Evolutionary conservation across 148 eudicot genomes (phyloP).

Genomic region (Rhododendron vialii): DNA sequence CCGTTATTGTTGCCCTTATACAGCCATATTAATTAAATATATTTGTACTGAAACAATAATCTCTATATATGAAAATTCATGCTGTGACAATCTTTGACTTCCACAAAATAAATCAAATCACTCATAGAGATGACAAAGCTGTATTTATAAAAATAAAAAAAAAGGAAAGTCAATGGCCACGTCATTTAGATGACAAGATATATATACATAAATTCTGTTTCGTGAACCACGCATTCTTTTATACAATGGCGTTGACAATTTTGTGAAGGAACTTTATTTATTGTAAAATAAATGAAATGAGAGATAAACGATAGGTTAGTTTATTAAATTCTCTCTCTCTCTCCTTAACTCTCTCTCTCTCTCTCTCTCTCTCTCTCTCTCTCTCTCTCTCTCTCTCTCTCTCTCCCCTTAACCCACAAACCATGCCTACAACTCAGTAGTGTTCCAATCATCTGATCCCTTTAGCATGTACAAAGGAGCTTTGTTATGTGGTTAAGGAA

Average conservation of each 20-base stretch:
- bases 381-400: too few species aligned
- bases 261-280: neutral
- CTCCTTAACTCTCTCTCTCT: neutral
- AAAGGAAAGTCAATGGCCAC: neutral
- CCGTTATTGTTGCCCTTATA: neutral
- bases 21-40: neutral
- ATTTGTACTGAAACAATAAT: neutral
- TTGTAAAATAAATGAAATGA: neutral
- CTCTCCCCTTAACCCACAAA: neutral
- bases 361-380: too few species aligned
- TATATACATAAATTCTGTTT: neutral
- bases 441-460: neutral
- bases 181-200: neutral
- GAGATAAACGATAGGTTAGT: neutral
- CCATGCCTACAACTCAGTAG: neutral
- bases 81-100: neutral
- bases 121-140: neutral
- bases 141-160: neutral
- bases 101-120: neutral
- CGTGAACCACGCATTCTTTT: neutral
- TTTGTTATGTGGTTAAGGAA: neutral
- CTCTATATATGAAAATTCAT: neutral
- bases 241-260: neutral
- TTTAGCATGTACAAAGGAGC: neutral
- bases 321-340: neutral